These are phyloP conservation scores for Colletotrichum sp. DNA, from an alignment of 2,329 filamentous ascomycete species.

Conservation along the genomic window DNA sequence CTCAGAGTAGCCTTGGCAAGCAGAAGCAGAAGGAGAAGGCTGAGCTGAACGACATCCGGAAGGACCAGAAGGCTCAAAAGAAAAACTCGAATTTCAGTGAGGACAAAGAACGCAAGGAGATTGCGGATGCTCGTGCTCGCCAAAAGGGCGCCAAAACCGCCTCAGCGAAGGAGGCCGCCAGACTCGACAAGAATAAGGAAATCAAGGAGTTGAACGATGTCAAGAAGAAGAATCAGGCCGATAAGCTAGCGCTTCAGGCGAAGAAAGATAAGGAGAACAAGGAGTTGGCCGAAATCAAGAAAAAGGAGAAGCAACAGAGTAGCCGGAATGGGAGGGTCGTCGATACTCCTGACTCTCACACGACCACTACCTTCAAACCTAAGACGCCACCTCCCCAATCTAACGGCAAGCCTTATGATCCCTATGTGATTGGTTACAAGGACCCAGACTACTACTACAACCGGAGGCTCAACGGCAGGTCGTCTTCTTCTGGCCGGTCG, in stretches of 20 bases:
- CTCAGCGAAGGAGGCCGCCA: background rate
- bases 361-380: background rate
- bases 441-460: background rate
- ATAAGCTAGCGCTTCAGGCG: background rate
- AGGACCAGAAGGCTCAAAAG: background rate
- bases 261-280: background rate
- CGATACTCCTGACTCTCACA: background rate
- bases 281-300: background rate
- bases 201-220: background rate
- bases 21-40: background rate
- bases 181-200: background rate
- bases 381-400: background rate
- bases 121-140: background rate
- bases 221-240: background rate
- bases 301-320: background rate
- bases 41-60: background rate
- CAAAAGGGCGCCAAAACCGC: background rate
- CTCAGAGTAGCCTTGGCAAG: background rate
- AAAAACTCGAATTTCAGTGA: rapidly evolving
- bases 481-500: background rate
- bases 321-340: background rate
- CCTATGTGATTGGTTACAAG: background rate
- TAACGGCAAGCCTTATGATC: background rate
- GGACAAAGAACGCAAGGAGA: background rate
- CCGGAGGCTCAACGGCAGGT: background rate